phyloP scores from a whole-genome alignment of 306 rosid species.

The Vigna radiata region DNA sequence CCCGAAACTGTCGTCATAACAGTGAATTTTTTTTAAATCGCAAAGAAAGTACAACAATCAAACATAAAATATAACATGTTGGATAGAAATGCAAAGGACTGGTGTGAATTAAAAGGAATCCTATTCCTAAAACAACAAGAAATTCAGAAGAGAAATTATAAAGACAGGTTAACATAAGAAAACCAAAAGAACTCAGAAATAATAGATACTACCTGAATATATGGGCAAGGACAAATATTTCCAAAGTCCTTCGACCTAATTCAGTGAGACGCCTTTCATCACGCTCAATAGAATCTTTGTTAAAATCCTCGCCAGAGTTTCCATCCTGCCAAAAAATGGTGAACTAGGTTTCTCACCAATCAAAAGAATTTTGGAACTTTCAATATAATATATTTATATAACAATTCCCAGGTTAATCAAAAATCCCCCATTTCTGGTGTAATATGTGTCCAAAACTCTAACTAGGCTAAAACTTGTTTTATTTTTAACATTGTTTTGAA shows the following conservation, averaged over 20 bases:
- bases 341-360: constrained; percentile 34
- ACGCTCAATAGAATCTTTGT: constrained; percentile 95
- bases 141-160: not conserved
- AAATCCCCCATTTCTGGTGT: not conserved
- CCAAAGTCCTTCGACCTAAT: constrained; percentile 96
- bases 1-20: constrained; percentile 6
- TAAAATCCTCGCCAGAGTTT: constrained; percentile 92
- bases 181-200: constrained; percentile 30
- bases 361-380: constrained; percentile 29
- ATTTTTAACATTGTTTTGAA: not conserved
- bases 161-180: constrained; percentile 28
- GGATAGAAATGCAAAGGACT: constrained; percentile 3
- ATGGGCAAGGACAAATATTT: constrained; percentile 97
- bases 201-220: constrained; percentile 71
- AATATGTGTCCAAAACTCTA: not conserved
- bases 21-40: not conserved
- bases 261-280: constrained; percentile 99
- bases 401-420: constrained; percentile 15
- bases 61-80: not conserved
- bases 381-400: constrained; percentile 29
- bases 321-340: constrained; percentile 72
- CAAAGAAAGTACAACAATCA: constrained; percentile 10
- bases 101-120: not conserved
- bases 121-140: constrained; percentile 20
- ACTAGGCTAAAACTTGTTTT: constrained; percentile 19